These are phyloP conservation scores for Phytophthora syringae DNA, from an alignment of 352 stramenopile species.

Conservation along the genomic window DNA sequence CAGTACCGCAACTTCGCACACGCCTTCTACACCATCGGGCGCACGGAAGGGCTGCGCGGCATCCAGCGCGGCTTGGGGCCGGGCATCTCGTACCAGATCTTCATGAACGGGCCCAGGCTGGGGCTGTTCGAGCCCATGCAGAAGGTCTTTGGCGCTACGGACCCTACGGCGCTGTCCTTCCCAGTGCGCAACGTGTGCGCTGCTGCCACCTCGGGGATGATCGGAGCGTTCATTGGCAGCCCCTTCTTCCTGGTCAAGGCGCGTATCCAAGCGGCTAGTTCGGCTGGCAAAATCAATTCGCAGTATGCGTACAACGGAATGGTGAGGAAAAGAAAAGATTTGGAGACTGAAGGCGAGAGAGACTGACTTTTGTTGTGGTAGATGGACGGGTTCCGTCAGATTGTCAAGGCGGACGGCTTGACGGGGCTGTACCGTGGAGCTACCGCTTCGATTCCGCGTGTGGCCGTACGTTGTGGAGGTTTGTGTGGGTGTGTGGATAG, in stretches of 20 bases:
- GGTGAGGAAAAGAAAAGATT: constrained; percentile 45
- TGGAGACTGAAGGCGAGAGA: no score
- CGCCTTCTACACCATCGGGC: constrained; percentile 83
- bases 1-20: constrained; percentile 89
- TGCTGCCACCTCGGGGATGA: constrained; percentile 75
- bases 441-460: constrained; percentile 74
- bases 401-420: constrained; percentile 75
- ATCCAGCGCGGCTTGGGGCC: constrained; percentile 83
- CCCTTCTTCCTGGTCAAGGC: constrained; percentile 90
- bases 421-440: constrained; percentile 78
- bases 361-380: constrained; percentile 27
- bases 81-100: constrained; percentile 83
- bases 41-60: constrained; percentile 74
- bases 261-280: constrained; percentile 83
- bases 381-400: constrained; percentile 83
- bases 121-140: constrained; percentile 85
- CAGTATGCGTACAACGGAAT: constrained; percentile 88
- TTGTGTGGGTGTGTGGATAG: no score
- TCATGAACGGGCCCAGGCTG: constrained; percentile 83
- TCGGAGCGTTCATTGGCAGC: constrained; percentile 79
- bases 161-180: constrained; percentile 77
- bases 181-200: constrained; percentile 79
- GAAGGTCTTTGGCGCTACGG: constrained; percentile 79
- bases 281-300: constrained; percentile 73
- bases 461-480: constrained; percentile 58